A percentile compares a stretch with the other conserved stretches of the same genome.
Evolutionary conservation across 768 basidiomycete genomes (phyloP).

Genomic region (Agaricus sinodeliciosus): DNA sequence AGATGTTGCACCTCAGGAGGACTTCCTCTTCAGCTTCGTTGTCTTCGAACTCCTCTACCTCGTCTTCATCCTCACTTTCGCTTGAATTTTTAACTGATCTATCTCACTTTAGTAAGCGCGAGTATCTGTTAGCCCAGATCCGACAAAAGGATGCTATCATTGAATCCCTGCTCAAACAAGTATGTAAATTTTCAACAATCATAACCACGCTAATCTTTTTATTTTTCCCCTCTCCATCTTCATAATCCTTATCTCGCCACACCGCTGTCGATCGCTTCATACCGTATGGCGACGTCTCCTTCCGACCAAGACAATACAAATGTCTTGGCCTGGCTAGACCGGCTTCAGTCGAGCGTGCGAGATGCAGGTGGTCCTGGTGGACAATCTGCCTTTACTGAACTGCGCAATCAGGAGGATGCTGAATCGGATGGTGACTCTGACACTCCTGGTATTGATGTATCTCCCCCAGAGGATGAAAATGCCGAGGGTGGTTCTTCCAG

Average conservation of each 20-base stretch:
- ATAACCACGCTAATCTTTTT: neutral
- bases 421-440: slow-evolving; percentile 38
- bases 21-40: slow-evolving; percentile 5
- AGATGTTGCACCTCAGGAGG: slow-evolving; percentile 6
- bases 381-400: slow-evolving; percentile 38
- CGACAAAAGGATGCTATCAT: slow-evolving; percentile 86
- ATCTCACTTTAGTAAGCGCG: slow-evolving; percentile 63
- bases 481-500: slow-evolving; percentile 26
- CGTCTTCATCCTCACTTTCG: slow-evolving; percentile 7
- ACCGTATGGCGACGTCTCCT: slow-evolving; percentile 71
- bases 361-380: slow-evolving; percentile 37
- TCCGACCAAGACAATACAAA: slow-evolving; percentile 64
- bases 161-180: slow-evolving; percentile 79
- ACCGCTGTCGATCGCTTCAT: slow-evolving; percentile 72
- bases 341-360: slow-evolving; percentile 54
- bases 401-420: slow-evolving; percentile 29
- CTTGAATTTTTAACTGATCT: slow-evolving; percentile 29
- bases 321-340: slow-evolving; percentile 72
- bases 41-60: slow-evolving; percentile 3
- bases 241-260: slow-evolving; percentile 80
- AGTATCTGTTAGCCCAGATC: slow-evolving; percentile 80
- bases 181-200: slow-evolving; percentile 19
- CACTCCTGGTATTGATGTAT: slow-evolving; percentile 14
- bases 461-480: slow-evolving; percentile 22
- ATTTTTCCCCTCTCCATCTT: slow-evolving; percentile 34